Conservation (phyloP, 306 rosid genomes). For the Cucurbita moschata region DNA sequence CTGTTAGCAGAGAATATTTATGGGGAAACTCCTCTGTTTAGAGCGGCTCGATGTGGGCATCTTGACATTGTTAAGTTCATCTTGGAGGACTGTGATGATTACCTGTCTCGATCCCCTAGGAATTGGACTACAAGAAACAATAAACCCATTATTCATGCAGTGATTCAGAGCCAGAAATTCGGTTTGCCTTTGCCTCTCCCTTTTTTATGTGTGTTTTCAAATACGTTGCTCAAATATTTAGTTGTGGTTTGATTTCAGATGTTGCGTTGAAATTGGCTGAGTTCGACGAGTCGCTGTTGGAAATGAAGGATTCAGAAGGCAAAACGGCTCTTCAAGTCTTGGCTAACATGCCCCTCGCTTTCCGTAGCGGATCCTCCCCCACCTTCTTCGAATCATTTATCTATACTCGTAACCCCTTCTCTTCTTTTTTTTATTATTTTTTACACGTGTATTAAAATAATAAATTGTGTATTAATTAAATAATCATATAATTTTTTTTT, state of each 20-base stretch:
- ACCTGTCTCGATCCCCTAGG: not conserved
- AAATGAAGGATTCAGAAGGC: not conserved
- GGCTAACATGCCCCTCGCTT: conserved; percentile 13
- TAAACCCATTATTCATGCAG: conserved; percentile 9
- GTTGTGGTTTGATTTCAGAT: not conserved
- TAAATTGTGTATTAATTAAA: too few relatives aligned
- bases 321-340: conserved; percentile 11
- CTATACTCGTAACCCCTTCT: not conserved
- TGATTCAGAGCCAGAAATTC: conserved; percentile 9
- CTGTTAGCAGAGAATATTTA: not conserved
- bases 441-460: too few relatives aligned
- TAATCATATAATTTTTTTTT: too few relatives aligned
- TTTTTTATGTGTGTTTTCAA: too few relatives aligned
- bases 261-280: not conserved
- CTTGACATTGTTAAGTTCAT: not conserved
- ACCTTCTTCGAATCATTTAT: not conserved
- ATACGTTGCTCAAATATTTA: too few relatives aligned
- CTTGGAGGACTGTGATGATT: not conserved
- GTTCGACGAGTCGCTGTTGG: not conserved
- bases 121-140: not conserved
- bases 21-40: conserved; percentile 16
- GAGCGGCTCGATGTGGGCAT: conserved; percentile 5
- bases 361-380: not conserved
- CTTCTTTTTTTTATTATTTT: too few relatives aligned
- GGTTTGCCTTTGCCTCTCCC: not conserved